phyloP scores from a whole-genome alignment of 2,329 filamentous ascomycete species.

The Colletotrichum horii region DNA sequence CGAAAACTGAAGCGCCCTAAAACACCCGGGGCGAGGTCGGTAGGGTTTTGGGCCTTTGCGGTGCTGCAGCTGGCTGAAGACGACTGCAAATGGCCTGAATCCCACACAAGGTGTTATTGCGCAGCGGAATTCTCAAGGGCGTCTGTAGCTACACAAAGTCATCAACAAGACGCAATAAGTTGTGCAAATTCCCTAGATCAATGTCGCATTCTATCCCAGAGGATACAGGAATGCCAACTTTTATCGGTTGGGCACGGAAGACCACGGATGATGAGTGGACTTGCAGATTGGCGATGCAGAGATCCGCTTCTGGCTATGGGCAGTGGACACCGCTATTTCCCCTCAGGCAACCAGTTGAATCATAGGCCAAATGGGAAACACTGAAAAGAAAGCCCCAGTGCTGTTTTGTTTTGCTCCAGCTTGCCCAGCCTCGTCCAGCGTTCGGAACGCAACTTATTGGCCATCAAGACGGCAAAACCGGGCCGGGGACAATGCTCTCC shows the following conservation, averaged over 20 bases:
- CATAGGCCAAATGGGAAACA: background rate
- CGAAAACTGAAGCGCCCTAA: constrained; percentile 12
- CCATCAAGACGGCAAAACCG: background rate
- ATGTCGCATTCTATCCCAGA: background rate
- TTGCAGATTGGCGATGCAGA: background rate
- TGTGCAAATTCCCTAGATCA: background rate
- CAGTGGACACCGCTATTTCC: constrained; percentile 13
- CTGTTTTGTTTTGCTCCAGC: background rate
- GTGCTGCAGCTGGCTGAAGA: background rate
- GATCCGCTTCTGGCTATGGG: constrained; percentile 3
- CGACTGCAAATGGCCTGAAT: background rate
- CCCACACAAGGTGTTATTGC: background rate
- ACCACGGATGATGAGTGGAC: background rate
- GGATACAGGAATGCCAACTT: background rate
- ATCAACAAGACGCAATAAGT: background rate
- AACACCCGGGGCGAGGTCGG: background rate
- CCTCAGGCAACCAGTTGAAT: background rate
- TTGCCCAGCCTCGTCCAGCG: background rate
- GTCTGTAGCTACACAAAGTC: background rate
- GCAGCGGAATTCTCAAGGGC: background rate
- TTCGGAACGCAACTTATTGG: background rate
- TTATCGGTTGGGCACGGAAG: background rate
- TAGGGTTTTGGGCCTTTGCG: background rate
- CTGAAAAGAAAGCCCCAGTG: background rate
- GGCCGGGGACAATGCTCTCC: background rate